phyloP scores from a whole-genome alignment of 2,329 filamentous ascomycete species.

The Mariannaea elegans region DNA sequence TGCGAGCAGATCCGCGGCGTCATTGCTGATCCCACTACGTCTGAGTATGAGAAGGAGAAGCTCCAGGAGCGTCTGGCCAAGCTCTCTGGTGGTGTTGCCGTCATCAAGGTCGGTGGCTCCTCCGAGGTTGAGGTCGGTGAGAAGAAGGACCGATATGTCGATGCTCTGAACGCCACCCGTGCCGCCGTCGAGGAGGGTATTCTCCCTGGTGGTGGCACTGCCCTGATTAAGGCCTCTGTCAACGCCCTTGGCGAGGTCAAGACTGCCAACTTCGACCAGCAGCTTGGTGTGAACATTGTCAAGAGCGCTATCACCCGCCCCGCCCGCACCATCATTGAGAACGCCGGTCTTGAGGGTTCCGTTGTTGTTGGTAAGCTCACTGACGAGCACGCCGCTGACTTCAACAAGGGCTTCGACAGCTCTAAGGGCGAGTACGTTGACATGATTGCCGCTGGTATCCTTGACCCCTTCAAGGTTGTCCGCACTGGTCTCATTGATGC shows the following conservation, averaged over 20 bases:
- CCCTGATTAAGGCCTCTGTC: conserved; percentile 94
- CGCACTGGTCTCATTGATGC: conserved; percentile 95
- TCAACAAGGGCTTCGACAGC: conserved; percentile 98
- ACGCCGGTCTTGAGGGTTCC: conserved; percentile 93
- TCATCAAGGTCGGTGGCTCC: conserved; percentile 98
- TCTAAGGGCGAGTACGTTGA: conserved; percentile 98
- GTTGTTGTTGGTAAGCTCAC: conserved; percentile 98
- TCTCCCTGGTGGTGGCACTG: conserved; percentile 97
- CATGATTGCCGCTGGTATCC: conserved; percentile 97
- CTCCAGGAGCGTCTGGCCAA: conserved; percentile 99
- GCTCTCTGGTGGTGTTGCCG: conserved; percentile 97
- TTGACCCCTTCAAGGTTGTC: conserved; percentile 99
- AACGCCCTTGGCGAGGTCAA: conserved; percentile 87
- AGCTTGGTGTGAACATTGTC: conserved; percentile 96
- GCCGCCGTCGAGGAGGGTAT: conserved; percentile 99
- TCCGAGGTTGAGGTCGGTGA: conserved; percentile 99
- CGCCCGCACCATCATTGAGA: conserved; percentile 95
- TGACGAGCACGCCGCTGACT: conserved; percentile 89
- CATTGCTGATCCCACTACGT: conserved; percentile 91
- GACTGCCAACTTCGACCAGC: conserved; percentile 96
- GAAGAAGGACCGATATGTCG: conserved; percentile 99
- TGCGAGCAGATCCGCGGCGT: conserved; percentile 99
- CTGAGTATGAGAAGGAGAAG: conserved; percentile 99
- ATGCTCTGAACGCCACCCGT: conserved; percentile 96
- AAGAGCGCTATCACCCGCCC: conserved; percentile 98